Conservation (phyloP, 1,139 yeast genomes). For the Saccharomyces pastorianus region DNA sequence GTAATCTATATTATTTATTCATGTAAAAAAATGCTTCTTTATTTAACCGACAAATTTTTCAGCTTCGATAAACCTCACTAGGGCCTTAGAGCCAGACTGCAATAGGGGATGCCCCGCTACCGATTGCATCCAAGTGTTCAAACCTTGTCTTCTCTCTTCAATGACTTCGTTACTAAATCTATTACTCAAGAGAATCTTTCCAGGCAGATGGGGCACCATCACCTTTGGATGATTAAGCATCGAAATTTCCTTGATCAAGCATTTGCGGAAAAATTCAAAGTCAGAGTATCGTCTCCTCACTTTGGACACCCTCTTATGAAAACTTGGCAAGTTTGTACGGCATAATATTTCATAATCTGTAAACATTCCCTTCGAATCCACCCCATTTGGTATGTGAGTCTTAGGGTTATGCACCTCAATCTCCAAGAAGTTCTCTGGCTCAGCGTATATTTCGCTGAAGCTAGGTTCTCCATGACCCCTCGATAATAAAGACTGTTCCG, state of each 20-base stretch:
- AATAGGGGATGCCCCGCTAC: conserved; percentile 92
- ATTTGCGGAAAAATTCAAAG: conserved; percentile 66
- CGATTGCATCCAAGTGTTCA: conserved; percentile 67
- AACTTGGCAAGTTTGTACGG: conserved; percentile 81
- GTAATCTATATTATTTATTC: conserved; percentile 2
- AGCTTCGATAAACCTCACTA: conserved; percentile 81
- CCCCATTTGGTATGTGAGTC: conserved; percentile 52
- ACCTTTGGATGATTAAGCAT: conserved; percentile 41
- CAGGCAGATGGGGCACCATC: conserved; percentile 81
- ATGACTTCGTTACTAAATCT: conserved; percentile 79
- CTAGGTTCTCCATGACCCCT: conserved; percentile 46
- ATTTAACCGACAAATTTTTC: conserved; percentile 37
- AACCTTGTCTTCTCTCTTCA: conserved; percentile 74
- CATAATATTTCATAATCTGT: conserved; percentile 91
- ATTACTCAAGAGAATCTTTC: conserved; percentile 60
- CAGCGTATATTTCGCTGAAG: conserved; percentile 79
- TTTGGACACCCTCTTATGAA: conserved; percentile 53
- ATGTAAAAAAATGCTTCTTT: conserved; percentile 4
- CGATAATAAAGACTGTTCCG: conserved; percentile 21
- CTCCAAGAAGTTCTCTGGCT: conserved; percentile 90
- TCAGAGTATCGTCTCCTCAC: conserved; percentile 88
- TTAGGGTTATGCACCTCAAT: conserved; percentile 52
- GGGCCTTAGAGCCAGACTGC: conserved; percentile 80
- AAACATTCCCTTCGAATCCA: conserved; percentile 52
- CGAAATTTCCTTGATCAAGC: conserved; percentile 49